phyloP scores from a whole-genome alignment of 352 stramenopile species.

The Phytophthora tentaculata region DNA sequence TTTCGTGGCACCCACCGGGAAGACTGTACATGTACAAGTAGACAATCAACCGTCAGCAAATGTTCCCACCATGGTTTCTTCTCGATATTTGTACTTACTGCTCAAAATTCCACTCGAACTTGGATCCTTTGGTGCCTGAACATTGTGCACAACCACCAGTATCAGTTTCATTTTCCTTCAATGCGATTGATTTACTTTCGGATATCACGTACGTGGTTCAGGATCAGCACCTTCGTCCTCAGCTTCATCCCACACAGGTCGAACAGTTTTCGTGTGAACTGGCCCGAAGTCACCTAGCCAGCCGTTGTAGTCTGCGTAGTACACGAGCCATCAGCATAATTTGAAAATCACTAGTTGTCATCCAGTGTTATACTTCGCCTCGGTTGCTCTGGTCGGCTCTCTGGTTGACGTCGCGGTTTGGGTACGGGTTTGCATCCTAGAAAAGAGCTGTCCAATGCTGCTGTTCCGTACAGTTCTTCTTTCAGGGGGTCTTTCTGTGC shows the following conservation, averaged over 20 bases:
- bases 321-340: neutral
- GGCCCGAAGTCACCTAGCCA: constrained; percentile 82
- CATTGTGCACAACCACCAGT: neutral
- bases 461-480: constrained; percentile 70
- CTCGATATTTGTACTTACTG: constrained; percentile 34
- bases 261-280: constrained; percentile 76
- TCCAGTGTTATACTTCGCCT: constrained; percentile 34
- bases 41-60: constrained; percentile 1
- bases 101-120: constrained; percentile 75
- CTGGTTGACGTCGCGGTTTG: constrained; percentile 10
- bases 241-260: constrained; percentile 50
- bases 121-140: constrained; percentile 20
- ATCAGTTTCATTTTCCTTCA: neutral
- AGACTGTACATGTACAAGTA: constrained; percentile 18
- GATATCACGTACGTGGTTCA: constrained; percentile 25
- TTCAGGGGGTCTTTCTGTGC: constrained; percentile 46
- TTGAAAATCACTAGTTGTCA: neutral
- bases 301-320: constrained; percentile 59
- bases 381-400: constrained; percentile 14
- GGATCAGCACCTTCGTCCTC: constrained; percentile 31
- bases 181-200: neutral
- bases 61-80: neutral
- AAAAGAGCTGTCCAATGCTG: constrained; percentile 53
- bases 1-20: constrained; percentile 18
- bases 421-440: constrained; percentile 49